phyloP scores from a whole-genome alignment of 805 yeast species.

The Schwanniomyces occidentalis region DNA sequence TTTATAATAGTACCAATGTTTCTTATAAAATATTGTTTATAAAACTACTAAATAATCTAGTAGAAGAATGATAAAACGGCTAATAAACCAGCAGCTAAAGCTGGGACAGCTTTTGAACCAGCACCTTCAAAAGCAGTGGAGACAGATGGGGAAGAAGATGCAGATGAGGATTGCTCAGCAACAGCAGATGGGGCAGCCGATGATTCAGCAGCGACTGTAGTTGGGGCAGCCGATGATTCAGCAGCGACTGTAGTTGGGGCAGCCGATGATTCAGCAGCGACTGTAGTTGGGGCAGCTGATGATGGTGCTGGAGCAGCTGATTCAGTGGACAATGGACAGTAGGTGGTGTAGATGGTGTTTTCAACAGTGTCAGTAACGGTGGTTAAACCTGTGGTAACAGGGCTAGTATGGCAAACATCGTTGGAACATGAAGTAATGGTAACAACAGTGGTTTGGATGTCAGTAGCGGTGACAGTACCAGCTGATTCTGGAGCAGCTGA shows the following conservation, averaged over 20 bases:
- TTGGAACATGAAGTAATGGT: constrained; percentile 39
- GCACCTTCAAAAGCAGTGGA: constrained; percentile 15
- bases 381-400: constrained; percentile 38
- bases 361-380: constrained; percentile 26
- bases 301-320: constrained; percentile 15
- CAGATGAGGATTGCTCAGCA: constrained; percentile 13
- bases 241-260: constrained; percentile 10
- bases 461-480: constrained; percentile 29
- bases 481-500: constrained; percentile 26
- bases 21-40: no score
- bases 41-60: constrained; percentile 5
- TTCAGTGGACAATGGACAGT: constrained; percentile 31
- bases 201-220: constrained; percentile 4
- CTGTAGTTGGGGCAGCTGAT: constrained; percentile 9
- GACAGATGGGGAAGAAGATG: constrained; percentile 14
- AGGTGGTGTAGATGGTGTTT: constrained; percentile 37
- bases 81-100: constrained; percentile 23
- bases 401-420: constrained; percentile 26
- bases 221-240: constrained; percentile 10
- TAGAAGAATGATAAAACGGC: constrained; percentile 20
- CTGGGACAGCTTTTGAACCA: constrained; percentile 15
- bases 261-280: constrained; percentile 11
- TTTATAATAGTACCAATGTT: no score
- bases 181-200: constrained; percentile 7
- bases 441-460: constrained; percentile 28